phyloP scores from a whole-genome alignment of 345 rosid species.

The Gossypium ekmanianum region DNA sequence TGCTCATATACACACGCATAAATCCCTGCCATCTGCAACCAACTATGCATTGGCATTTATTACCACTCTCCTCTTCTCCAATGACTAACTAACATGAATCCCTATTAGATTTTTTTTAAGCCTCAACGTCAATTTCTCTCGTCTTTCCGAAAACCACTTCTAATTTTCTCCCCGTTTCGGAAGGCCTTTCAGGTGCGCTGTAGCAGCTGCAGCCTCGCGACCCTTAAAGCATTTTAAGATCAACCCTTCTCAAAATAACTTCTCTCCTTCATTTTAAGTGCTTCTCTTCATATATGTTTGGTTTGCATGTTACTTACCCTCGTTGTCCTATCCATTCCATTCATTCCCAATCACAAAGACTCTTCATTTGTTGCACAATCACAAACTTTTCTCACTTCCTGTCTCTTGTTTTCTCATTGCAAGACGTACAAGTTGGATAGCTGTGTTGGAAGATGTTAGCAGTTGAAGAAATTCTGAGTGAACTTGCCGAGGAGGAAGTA shows the following conservation, averaged over 20 bases:
- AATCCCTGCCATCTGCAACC: constrained; percentile 26
- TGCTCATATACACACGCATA: constrained; percentile 42
- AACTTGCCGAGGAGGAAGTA: constrained; percentile 56
- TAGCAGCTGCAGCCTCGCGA: not conserved
- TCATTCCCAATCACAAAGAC: not conserved
- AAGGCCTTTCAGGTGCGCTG: constrained; percentile 21
- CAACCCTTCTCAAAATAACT: not conserved
- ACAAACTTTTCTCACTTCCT: not conserved
- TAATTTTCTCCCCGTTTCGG: constrained; percentile 10
- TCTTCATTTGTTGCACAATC: not conserved
- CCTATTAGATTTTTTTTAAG: not conserved
- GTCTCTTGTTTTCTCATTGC: constrained; percentile 1
- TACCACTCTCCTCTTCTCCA: not conserved
- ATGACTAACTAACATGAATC: not conserved
- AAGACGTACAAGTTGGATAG: not conserved
- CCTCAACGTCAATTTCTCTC: not conserved
- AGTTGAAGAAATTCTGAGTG: constrained; percentile 61
- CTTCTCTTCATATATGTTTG: constrained; percentile 29
- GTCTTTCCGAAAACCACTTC: not conserved
- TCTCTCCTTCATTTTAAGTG: constrained; percentile 38
- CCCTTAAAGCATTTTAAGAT: constrained; percentile 13
- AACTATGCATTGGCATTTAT: constrained; percentile 21
- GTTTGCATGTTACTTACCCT: constrained; percentile 13
- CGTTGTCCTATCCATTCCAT: not conserved
- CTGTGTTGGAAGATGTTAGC: constrained; percentile 36